phyloP scores from a whole-genome alignment of 257 asterid species.

The Phtheirospermum japonicum region DNA sequence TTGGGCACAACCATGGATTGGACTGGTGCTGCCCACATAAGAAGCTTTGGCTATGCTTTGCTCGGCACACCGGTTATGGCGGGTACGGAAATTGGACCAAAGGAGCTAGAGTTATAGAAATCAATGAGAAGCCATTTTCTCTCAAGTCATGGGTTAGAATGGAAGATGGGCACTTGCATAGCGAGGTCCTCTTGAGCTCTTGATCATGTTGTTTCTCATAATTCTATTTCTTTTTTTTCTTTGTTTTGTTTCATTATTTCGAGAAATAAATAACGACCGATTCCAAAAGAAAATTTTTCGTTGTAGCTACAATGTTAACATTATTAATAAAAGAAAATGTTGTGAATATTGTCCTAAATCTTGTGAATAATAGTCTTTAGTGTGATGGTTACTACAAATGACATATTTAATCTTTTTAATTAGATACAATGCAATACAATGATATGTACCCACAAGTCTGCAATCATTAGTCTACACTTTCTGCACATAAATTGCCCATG shows the following conservation, averaged over 20 bases:
- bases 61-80: constrained; percentile 94
- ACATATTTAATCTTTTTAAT: too few relatives aligned
- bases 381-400: too few relatives aligned
- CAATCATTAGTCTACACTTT: constrained; percentile 34
- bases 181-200: constrained; percentile 56
- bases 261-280: too few relatives aligned
- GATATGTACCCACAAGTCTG: constrained; percentile 26
- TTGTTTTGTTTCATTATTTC: not conserved
- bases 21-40: constrained; percentile 95
- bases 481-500: constrained; percentile 33
- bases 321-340: too few relatives aligned
- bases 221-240: not conserved
- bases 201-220: constrained; percentile 18
- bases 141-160: constrained; percentile 82
- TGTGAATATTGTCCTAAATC: too few relatives aligned
- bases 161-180: constrained; percentile 70
- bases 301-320: too few relatives aligned
- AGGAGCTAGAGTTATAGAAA: constrained; percentile 71
- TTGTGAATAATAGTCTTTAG: too few relatives aligned
- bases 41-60: constrained; percentile 84
- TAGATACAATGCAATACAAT: too few relatives aligned
- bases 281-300: too few relatives aligned
- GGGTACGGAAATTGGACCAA: constrained; percentile 88
- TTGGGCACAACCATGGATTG: constrained; percentile 90
- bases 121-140: constrained; percentile 54